Percentiles rank a stretch among this genome's conserved stretches.
These are phyloP conservation scores for Raddia guianensis DNA, from an alignment of 176 grass and related monocot species.

Conservation along the genomic window DNA sequence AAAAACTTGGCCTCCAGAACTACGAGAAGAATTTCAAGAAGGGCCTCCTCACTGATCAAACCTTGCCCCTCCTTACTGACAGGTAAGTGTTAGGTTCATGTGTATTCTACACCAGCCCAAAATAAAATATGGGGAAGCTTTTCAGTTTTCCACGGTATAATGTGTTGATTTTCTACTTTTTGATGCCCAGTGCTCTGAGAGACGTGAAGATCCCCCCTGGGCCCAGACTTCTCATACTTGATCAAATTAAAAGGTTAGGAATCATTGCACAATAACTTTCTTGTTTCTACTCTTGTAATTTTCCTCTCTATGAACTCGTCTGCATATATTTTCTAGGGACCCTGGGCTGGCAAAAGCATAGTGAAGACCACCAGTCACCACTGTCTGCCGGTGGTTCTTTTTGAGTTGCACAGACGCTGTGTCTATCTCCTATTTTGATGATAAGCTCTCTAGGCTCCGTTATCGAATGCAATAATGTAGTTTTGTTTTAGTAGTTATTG, in stretches of 20 bases:
- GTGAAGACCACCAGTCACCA: conserved; percentile 22
- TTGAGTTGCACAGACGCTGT: conserved; percentile 11
- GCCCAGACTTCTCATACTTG: conserved; percentile 83
- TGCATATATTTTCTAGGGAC: conserved; percentile 52
- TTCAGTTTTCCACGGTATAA: background rate
- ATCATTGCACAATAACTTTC: conserved; percentile 10
- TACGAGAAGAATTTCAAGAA: conserved; percentile 97
- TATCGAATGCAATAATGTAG: background rate
- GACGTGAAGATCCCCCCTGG: conserved; percentile 92
- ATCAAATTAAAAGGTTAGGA: conserved; percentile 87
- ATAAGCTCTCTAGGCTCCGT: conserved; percentile 19
- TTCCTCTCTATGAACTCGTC: background rate
- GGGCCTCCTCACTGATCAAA: conserved; percentile 83
- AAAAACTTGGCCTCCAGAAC: conserved; percentile 79
- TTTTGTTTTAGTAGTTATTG: conserved; percentile 25
- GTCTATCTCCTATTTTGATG: conserved; percentile 29
- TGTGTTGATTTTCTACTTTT: conserved; percentile 29
- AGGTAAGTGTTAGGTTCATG: conserved; percentile 40
- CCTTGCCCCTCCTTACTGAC: conserved; percentile 83
- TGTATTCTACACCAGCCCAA: background rate
- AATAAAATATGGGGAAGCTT: background rate
- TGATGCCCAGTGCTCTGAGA: conserved; percentile 74
- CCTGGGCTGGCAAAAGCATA: conserved; percentile 42
- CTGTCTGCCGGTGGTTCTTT: conserved; percentile 5
- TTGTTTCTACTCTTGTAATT: conserved; percentile 3